Evolutionary conservation across 331 rosid genomes (phyloP).

Genomic region (Acacia concinna): DNA sequence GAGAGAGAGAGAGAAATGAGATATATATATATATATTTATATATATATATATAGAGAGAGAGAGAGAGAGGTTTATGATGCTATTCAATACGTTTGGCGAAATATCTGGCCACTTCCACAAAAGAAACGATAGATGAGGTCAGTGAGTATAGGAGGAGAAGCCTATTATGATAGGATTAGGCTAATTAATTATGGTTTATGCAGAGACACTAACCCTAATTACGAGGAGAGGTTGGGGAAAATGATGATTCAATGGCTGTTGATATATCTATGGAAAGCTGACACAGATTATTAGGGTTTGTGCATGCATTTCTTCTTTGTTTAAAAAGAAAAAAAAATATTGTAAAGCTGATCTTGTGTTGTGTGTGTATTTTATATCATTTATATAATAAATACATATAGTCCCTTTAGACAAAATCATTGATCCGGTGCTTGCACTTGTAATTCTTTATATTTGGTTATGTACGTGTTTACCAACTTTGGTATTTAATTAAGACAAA

Average conservation of each 20-base stretch:
- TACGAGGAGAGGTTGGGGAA: neutral
- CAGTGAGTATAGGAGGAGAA: neutral
- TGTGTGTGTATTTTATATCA: neutral
- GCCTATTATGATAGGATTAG: neutral
- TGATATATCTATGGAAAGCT: neutral
- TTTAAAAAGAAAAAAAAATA: too few relatives aligned
- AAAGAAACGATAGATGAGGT: neutral
- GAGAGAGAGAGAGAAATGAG: neutral
- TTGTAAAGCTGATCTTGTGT: slow-evolving; percentile 44
- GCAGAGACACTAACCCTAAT: neutral
- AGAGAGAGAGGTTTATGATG: neutral
- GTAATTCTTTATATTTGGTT: slow-evolving; percentile 8
- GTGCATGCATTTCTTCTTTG: slow-evolving; percentile 13
- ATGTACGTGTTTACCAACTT: neutral
- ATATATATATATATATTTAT: too few relatives aligned
- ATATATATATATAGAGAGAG: neutral
- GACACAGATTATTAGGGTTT: slow-evolving; percentile 2
- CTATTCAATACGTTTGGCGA: neutral
- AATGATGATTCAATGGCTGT: neutral
- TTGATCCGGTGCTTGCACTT: slow-evolving; percentile 56
- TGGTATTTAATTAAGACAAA: neutral
- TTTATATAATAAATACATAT: neutral
- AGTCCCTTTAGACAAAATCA: slow-evolving; percentile 62
- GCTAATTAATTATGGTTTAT: neutral
- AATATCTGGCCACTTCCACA: neutral